Conservation (phyloP, 176 grass and related monocot species). For the Raddia distichophylla region DNA sequence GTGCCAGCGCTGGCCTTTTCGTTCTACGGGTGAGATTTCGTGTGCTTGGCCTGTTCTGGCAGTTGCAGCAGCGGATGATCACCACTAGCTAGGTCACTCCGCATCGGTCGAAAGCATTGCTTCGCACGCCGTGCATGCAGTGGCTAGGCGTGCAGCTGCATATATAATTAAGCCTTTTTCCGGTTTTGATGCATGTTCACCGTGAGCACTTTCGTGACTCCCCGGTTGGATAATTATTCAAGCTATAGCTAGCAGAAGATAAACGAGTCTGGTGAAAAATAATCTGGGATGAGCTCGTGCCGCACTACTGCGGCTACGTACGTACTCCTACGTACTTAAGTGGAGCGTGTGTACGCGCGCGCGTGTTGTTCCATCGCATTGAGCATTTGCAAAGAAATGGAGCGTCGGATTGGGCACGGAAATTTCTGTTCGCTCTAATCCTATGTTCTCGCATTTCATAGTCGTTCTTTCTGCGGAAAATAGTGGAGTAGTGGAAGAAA, state of each 20-base stretch:
- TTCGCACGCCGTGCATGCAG: neutral
- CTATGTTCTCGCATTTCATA: neutral
- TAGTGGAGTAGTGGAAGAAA: neutral
- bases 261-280: neutral
- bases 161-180: too few species aligned
- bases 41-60: conserved; percentile 44
- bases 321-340: neutral
- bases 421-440: neutral
- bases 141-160: neutral
- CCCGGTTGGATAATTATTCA: neutral
- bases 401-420: conserved; percentile 11
- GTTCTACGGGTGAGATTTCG: conserved; percentile 43
- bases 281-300: neutral
- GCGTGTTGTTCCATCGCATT: neutral
- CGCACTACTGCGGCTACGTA: too few species aligned
- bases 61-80: neutral
- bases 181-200: too few species aligned
- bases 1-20: conserved; percentile 30
- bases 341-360: neutral
- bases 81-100: too few species aligned
- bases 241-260: neutral
- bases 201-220: neutral
- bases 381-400: neutral
- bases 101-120: neutral
- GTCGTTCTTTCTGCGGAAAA: neutral